Percentiles rank a stretch among this genome's conserved stretches.
Conservation (phyloP, 495 filamentous ascomycete genomes). For the Massariosphaeria phaeospora region DNA sequence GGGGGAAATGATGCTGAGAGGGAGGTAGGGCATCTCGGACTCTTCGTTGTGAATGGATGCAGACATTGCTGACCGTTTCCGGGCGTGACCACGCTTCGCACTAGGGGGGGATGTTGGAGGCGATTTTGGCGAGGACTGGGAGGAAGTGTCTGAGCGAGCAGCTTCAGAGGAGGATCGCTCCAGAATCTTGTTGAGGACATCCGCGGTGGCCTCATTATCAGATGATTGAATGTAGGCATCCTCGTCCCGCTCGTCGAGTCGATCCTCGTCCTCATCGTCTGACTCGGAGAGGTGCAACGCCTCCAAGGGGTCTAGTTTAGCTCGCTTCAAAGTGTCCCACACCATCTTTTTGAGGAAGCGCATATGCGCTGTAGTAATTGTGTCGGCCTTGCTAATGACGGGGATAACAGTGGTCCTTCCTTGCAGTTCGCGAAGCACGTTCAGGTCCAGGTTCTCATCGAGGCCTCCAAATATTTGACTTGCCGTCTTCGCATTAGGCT, state of each 20-base stretch:
- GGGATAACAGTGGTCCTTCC: slow-evolving; percentile 96
- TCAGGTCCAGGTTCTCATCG: slow-evolving; percentile 85
- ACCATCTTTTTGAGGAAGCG: slow-evolving; percentile 84
- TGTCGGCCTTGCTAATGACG: slow-evolving; percentile 95
- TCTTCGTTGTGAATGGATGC: slow-evolving; percentile 24
- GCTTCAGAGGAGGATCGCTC: slow-evolving; percentile 33
- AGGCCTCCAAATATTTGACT: slow-evolving; percentile 65
- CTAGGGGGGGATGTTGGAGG: slow-evolving; percentile 29
- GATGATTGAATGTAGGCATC: slow-evolving; percentile 37
- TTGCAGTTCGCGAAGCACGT: slow-evolving; percentile 79
- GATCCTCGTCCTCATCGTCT: slow-evolving; percentile 58
- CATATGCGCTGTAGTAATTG: slow-evolving; percentile 91
- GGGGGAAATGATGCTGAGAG: slow-evolving; percentile 89
- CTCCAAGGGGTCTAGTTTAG: slow-evolving; percentile 84
- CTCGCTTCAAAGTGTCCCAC: slow-evolving; percentile 76
- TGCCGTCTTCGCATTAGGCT: slow-evolving; percentile 38
- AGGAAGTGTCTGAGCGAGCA: slow-evolving; percentile 20
- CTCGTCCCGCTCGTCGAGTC: slow-evolving; percentile 39
- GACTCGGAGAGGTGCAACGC: slow-evolving; percentile 73
- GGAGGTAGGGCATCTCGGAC: slow-evolving; percentile 51
- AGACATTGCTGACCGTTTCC: slow-evolving; percentile 33
- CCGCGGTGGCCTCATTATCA: slow-evolving; percentile 26
- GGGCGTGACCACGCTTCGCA: slow-evolving; percentile 22
- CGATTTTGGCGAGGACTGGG: slow-evolving; percentile 16
- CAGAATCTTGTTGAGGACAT: slow-evolving; percentile 31